phyloP scores from a whole-genome alignment of 345 rosid species.

The Hypericum perforatum region DNA sequence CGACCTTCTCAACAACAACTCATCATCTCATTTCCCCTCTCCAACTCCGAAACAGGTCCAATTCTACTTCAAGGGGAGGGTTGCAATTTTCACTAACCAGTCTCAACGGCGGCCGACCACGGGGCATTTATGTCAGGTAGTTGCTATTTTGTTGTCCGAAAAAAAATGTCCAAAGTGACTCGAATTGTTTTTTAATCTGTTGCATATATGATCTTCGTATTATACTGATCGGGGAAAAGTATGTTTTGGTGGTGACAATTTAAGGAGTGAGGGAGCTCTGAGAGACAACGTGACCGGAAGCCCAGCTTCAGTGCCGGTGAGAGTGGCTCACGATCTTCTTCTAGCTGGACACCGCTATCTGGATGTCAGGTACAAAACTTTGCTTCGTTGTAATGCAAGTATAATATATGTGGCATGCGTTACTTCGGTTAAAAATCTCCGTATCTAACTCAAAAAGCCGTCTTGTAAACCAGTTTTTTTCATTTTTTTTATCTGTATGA shows the following conservation, averaged over 20 bases:
- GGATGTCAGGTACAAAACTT: slow-evolving; percentile 68
- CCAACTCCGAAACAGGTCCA: slow-evolving; percentile 17
- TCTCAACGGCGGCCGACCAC: slow-evolving; percentile 8
- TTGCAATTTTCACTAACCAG: slow-evolving; percentile 5
- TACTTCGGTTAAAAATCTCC: background rate
- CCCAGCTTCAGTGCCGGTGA: slow-evolving; percentile 78
- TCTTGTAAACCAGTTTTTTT: background rate
- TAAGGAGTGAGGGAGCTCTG: slow-evolving; percentile 24
- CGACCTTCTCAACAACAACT: slow-evolving; percentile 8
- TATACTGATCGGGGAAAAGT: no score
- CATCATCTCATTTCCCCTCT: slow-evolving; percentile 11
- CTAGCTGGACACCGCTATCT: slow-evolving; percentile 75
- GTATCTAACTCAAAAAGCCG: background rate
- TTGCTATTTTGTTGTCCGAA: background rate
- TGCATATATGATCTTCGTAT: background rate
- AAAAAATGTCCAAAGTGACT: background rate
- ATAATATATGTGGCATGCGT: no score
- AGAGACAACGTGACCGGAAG: slow-evolving; percentile 29
- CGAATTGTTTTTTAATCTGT: no score
- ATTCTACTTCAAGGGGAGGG: background rate
- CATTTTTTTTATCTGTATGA: background rate
- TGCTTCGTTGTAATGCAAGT: no score
- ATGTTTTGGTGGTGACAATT: background rate
- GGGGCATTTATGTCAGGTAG: slow-evolving; percentile 21
- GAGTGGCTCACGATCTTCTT: slow-evolving; percentile 80